Conservation (phyloP, 495 filamentous ascomycete genomes). For the Chaetomium cochliodes region DNA sequence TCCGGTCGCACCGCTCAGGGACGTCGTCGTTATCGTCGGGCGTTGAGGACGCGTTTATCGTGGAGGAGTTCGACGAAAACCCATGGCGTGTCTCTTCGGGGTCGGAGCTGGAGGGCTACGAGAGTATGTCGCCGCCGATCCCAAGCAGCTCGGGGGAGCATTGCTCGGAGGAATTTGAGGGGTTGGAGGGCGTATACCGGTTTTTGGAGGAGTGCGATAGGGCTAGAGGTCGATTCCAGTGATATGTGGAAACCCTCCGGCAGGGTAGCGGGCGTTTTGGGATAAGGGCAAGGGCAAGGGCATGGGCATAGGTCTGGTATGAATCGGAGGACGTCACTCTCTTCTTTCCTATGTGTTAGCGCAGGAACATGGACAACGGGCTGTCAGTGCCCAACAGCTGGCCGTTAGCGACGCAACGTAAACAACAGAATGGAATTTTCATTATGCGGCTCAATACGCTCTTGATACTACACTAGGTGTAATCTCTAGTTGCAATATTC, state of each 20-base stretch:
- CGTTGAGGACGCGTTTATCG: slow-evolving; percentile 45
- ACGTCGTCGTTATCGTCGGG: slow-evolving; percentile 40
- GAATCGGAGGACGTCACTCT: slow-evolving; percentile 13
- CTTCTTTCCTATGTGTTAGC: slow-evolving; percentile 11
- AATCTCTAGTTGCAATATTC: no score
- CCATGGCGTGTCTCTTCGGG: slow-evolving; percentile 44
- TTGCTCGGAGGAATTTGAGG: slow-evolving; percentile 65
- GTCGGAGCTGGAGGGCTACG: slow-evolving; percentile 47
- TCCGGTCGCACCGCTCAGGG: slow-evolving; percentile 48
- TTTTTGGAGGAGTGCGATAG: slow-evolving; percentile 86
- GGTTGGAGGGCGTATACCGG: slow-evolving; percentile 78
- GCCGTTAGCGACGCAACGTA: neutral
- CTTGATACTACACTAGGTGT: no score
- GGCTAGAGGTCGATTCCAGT: slow-evolving; percentile 42
- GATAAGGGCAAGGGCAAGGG: slow-evolving; percentile 12
- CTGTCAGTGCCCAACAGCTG: slow-evolving; percentile 1
- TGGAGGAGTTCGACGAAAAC: slow-evolving; percentile 42
- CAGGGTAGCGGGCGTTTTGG: slow-evolving; percentile 10
- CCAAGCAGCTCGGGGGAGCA: slow-evolving; percentile 43
- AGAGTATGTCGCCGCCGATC: slow-evolving; percentile 49
- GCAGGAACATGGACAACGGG: neutral
- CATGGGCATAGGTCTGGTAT: neutral
- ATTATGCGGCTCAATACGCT: no score
- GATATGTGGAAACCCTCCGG: neutral
- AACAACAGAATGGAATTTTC: neutral